Percentiles rank a stretch among this genome's conserved stretches.
Conservation (phyloP, 2,329 filamentous ascomycete genomes). For the Nemania diffusa region DNA sequence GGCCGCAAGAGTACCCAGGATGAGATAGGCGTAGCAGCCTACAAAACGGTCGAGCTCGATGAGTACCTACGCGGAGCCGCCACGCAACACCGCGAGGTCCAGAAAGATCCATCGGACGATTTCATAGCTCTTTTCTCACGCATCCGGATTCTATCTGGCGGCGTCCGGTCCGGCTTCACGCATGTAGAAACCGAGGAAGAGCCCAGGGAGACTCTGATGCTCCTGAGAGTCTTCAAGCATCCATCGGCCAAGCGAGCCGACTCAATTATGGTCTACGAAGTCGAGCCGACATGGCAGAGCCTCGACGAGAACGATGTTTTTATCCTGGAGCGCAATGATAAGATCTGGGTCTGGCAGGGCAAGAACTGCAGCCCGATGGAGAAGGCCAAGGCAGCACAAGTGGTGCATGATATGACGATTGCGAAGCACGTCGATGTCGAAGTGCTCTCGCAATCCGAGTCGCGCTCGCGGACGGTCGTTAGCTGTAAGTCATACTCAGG, state of each 20-base stretch:
- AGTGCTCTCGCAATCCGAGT: slow-evolving; percentile 70
- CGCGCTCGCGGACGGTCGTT: slow-evolving; percentile 64
- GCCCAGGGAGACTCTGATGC: slow-evolving; percentile 56
- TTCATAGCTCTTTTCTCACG: slow-evolving; percentile 71
- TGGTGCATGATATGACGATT: slow-evolving; percentile 71
- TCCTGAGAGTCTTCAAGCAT: slow-evolving; percentile 73
- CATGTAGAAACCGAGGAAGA: slow-evolving; percentile 66
- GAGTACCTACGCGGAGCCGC: slow-evolving; percentile 71
- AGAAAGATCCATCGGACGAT: slow-evolving; percentile 66
- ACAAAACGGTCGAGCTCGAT: slow-evolving; percentile 77
- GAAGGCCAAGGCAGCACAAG: slow-evolving; percentile 73
- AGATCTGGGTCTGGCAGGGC: slow-evolving; percentile 78
- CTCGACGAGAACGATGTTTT: slow-evolving; percentile 75
- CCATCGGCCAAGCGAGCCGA: slow-evolving; percentile 58
- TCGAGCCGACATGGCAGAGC: slow-evolving; percentile 69
- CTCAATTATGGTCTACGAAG: slow-evolving; percentile 70
- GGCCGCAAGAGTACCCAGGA: slow-evolving; percentile 73
- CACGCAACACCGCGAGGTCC: slow-evolving; percentile 72
- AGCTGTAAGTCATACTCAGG: slow-evolving; percentile 42
- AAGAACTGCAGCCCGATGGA: slow-evolving; percentile 73
- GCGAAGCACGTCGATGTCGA: slow-evolving; percentile 74
- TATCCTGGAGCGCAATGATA: slow-evolving; percentile 68
- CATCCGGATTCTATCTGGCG: slow-evolving; percentile 68
- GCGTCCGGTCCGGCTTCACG: slow-evolving; percentile 70
- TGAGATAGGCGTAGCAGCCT: slow-evolving; percentile 74